A percentile compares a stretch with the other conserved stretches of the same genome.
Conservation (phyloP, 768 basidiomycete species). For the Roridomyces roridus region DNA sequence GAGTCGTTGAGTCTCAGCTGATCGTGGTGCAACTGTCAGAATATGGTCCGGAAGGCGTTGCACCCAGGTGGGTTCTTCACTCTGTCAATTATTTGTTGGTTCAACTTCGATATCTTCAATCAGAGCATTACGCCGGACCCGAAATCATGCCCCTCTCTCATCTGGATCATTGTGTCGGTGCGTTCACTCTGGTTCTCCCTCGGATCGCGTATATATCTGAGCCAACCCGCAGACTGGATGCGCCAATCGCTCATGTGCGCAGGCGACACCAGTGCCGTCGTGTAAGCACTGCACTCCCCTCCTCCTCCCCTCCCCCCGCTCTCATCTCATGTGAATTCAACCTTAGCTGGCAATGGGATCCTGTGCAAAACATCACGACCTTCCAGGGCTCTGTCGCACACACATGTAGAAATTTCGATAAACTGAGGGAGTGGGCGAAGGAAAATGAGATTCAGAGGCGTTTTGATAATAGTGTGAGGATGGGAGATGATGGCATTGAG, state of each 20-base stretch:
- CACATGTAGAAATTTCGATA: slow-evolving; percentile 17
- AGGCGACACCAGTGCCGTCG: slow-evolving; percentile 1
- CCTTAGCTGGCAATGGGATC: slow-evolving; percentile 24
- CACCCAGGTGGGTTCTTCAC: too few relatives aligned
- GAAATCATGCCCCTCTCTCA: not conserved
- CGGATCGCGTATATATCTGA: not conserved
- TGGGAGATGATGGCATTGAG: too few relatives aligned
- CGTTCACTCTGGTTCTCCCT: not conserved
- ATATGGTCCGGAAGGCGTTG: not conserved
- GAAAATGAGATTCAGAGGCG: too few relatives aligned
- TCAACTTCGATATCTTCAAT: too few relatives aligned
- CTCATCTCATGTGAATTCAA: not conserved
- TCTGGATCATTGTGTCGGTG: not conserved
- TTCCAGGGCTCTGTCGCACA: slow-evolving; percentile 6
- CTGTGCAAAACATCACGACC: not conserved
- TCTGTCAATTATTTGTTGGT: too few relatives aligned
- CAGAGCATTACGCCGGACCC: too few relatives aligned
- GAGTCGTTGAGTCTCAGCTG: too few relatives aligned
- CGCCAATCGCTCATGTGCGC: slow-evolving; percentile 2
- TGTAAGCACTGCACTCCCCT: too few relatives aligned
- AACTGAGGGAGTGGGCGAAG: slow-evolving; percentile 19
- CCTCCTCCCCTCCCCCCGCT: not conserved
- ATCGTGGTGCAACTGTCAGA: not conserved
- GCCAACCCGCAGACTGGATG: slow-evolving; percentile 4
- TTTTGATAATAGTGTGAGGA: too few relatives aligned